Percentiles rank a stretch among this genome's conserved stretches.
phyloP scores from a whole-genome alignment of 2,329 filamentous ascomycete genomes.

The Pyrenochaeta sp. region DNA sequence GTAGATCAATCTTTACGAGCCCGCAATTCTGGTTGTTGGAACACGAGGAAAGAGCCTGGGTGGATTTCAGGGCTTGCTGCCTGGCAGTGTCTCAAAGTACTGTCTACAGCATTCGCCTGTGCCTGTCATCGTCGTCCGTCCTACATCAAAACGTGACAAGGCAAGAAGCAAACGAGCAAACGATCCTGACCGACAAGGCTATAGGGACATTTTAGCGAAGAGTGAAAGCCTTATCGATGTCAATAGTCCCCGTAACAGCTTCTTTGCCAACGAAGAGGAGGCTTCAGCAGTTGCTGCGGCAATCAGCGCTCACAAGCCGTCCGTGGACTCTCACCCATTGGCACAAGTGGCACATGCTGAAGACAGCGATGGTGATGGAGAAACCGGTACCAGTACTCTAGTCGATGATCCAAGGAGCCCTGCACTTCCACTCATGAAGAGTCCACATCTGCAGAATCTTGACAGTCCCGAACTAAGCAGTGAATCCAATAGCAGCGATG shows the following conservation, averaged over 20 bases:
- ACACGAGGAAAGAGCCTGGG: slow-evolving; percentile 85
- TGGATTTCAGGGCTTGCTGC: slow-evolving; percentile 84
- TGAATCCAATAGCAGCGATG: slow-evolving; percentile 44
- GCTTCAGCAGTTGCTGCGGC: slow-evolving; percentile 61
- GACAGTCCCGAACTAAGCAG: slow-evolving; percentile 51
- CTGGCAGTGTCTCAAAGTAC: slow-evolving; percentile 92
- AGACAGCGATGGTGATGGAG: slow-evolving; percentile 28
- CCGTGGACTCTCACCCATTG: slow-evolving; percentile 40
- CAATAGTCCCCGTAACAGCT: slow-evolving; percentile 56
- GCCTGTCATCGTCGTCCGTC: slow-evolving; percentile 89
- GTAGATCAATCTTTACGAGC: slow-evolving; percentile 90
- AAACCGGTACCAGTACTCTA: slow-evolving; percentile 8
- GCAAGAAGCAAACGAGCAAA: slow-evolving; percentile 86
- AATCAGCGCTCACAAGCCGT: slow-evolving; percentile 55
- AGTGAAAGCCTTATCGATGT: slow-evolving; percentile 65
- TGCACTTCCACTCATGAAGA: slow-evolving; percentile 51
- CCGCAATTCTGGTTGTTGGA: slow-evolving; percentile 88
- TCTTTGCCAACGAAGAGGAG: slow-evolving; percentile 50
- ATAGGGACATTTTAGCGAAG: slow-evolving; percentile 78
- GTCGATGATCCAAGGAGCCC: slow-evolving; percentile 40
- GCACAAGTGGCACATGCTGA: slow-evolving; percentile 37
- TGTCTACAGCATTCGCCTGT: slow-evolving; percentile 93
- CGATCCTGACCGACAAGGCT: slow-evolving; percentile 78
- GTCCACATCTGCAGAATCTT: slow-evolving; percentile 49
- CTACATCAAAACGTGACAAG: slow-evolving; percentile 85